Percentiles rank a stretch among this genome's conserved stretches.
Conservation (phyloP, 352 stramenopile species). For the Plasmopara halstedii region DNA sequence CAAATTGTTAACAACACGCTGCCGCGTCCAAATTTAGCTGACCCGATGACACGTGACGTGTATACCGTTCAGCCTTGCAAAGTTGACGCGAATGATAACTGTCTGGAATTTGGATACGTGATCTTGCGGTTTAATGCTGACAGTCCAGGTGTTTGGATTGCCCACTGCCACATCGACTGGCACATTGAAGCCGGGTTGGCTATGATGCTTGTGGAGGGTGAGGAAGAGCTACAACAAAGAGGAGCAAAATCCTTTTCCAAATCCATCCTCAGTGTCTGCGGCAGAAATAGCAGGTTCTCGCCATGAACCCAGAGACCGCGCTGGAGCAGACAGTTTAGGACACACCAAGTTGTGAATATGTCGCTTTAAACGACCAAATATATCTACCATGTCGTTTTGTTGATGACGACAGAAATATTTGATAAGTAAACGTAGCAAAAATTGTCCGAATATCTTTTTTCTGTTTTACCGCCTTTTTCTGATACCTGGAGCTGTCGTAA, state of each 20-base stretch:
- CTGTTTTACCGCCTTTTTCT: too few species aligned
- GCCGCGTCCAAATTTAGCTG: constrained; percentile 20
- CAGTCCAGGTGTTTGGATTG: constrained; percentile 30
- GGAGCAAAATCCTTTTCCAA: constrained; percentile 7
- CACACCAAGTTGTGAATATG: too few species aligned
- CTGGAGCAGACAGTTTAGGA: too few species aligned
- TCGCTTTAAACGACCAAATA: too few species aligned
- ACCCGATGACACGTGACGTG: constrained; percentile 21
- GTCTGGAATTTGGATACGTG: constrained; percentile 21
- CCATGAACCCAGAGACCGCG: too few species aligned
- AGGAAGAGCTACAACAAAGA: constrained; percentile 12
- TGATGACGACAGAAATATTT: too few species aligned
- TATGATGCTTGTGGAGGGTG: constrained; percentile 22
- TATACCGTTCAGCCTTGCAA: constrained; percentile 24
- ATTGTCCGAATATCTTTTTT: too few species aligned
- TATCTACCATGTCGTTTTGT: too few species aligned
- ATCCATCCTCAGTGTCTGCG: constrained; percentile 14
- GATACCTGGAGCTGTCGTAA: too few species aligned
- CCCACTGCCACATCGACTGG: constrained; percentile 39
- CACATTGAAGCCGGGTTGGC: constrained; percentile 25
- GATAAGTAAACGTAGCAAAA: too few species aligned
- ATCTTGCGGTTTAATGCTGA: constrained; percentile 30
- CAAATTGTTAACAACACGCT: constrained; percentile 14
- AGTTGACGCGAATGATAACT: constrained; percentile 11
- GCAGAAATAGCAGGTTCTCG: constrained; percentile 7